Conservation (phyloP, 306 rosid species). For the Alnus rubra region DNA sequence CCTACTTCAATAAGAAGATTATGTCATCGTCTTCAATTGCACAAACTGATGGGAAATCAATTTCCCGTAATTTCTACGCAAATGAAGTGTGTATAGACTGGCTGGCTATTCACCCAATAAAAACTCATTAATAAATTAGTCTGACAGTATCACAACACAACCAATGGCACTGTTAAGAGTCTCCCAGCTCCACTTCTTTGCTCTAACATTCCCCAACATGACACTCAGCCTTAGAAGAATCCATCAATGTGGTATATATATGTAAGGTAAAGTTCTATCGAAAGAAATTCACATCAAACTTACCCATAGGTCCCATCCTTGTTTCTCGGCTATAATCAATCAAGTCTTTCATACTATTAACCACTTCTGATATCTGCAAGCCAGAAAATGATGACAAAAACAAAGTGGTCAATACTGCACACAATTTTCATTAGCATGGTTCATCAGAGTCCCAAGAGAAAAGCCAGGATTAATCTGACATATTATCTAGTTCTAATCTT, state of each 20-base stretch:
- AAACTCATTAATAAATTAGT: not conserved
- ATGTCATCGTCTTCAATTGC: not conserved
- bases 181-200: not conserved
- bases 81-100: not conserved
- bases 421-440: not conserved
- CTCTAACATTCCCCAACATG: constrained; percentile 4
- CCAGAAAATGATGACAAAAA: constrained; percentile 14
- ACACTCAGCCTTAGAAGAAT: not conserved
- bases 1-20: not conserved
- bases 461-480: not conserved
- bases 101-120: not conserved
- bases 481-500: not conserved
- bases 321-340: constrained; percentile 96
- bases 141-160: not conserved
- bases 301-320: constrained; percentile 91
- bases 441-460: not conserved
- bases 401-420: constrained; percentile 6
- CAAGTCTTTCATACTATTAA: constrained; percentile 98
- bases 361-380: constrained; percentile 95
- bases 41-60: not conserved
- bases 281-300: constrained; percentile 31
- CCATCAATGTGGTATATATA: not conserved
- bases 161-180: not conserved
- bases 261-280: not conserved
- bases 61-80: not conserved